phyloP scores from a whole-genome alignment of 768 basidiomycete genomes.

The Pleurotus cornucopiae region DNA sequence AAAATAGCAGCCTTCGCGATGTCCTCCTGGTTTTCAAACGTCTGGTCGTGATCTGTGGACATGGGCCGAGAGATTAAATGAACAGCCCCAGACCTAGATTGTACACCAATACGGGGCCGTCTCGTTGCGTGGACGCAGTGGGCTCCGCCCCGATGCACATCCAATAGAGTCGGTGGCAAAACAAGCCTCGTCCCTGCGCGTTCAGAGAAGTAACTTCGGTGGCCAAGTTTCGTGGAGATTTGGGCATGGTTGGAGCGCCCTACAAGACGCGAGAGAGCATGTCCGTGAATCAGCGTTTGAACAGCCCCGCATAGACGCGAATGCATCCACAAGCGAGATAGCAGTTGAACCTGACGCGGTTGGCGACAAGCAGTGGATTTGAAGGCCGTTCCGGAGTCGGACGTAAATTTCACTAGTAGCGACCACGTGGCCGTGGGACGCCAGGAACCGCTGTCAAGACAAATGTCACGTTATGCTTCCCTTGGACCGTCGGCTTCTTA shows the following conservation, averaged over 20 bases:
- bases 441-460: conserved; percentile 7
- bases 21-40: conserved; percentile 57
- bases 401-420: not conserved
- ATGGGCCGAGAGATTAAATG: conserved; percentile 23
- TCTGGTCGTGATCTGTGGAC: conserved; percentile 21
- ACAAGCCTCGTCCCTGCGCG: too few relatives aligned
- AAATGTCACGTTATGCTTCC: conserved; percentile 2
- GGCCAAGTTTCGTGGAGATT: not conserved
- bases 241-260: not conserved
- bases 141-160: too few relatives aligned
- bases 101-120: not conserved
- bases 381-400: not conserved
- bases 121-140: not conserved
- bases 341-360: not conserved
- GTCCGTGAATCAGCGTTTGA: not conserved
- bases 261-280: too few relatives aligned
- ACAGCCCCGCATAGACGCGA: conserved; percentile 6
- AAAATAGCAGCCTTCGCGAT: conserved; percentile 67
- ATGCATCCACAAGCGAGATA: conserved; percentile 4
- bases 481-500: conserved; percentile 5
- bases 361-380: not conserved
- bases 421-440: conserved; percentile 1
- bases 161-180: too few relatives aligned
- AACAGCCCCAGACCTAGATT: conserved; percentile 29
- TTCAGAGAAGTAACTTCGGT: too few relatives aligned